Conservation (phyloP, 225 moss, liverwort and hornwort genomes). For the Lunularia cruciata region DNA sequence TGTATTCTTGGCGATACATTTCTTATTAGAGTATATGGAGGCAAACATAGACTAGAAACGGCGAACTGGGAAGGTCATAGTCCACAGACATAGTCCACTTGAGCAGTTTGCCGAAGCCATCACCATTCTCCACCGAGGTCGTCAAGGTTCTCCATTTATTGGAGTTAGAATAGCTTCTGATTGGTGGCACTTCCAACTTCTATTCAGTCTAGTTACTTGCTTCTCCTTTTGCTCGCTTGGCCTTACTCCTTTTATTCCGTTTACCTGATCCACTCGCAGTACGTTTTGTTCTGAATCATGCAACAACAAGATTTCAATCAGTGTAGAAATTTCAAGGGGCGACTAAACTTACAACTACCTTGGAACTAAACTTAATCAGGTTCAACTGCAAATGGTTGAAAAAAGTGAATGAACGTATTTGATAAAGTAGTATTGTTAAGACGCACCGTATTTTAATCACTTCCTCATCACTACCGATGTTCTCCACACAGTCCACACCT, state of each 20-base stretch:
- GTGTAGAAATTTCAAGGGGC: background rate
- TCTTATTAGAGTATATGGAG: too few relatives aligned
- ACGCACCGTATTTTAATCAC: constrained; percentile 13
- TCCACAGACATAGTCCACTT: too few relatives aligned
- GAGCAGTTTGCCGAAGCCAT: too few relatives aligned
- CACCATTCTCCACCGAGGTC: too few relatives aligned
- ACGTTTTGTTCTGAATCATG: constrained; percentile 18
- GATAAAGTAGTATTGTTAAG: background rate
- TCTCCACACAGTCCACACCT: background rate
- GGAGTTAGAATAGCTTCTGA: too few relatives aligned
- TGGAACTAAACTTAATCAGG: background rate
- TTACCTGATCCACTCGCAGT: background rate
- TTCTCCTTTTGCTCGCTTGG: constrained; percentile 1
- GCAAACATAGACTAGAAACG: too few relatives aligned
- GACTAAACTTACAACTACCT: background rate
- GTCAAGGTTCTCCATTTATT: too few relatives aligned
- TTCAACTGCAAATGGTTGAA: background rate
- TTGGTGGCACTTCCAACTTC: too few relatives aligned
- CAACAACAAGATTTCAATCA: background rate
- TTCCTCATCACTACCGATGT: constrained; percentile 3
- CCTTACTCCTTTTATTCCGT: constrained; percentile 8
- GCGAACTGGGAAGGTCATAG: too few relatives aligned
- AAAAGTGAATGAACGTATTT: background rate
- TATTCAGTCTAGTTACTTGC: background rate
- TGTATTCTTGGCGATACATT: too few relatives aligned